Evolutionary conservation across 306 rosid species (phyloP).

Genomic region (Quercus bicolor): DNA sequence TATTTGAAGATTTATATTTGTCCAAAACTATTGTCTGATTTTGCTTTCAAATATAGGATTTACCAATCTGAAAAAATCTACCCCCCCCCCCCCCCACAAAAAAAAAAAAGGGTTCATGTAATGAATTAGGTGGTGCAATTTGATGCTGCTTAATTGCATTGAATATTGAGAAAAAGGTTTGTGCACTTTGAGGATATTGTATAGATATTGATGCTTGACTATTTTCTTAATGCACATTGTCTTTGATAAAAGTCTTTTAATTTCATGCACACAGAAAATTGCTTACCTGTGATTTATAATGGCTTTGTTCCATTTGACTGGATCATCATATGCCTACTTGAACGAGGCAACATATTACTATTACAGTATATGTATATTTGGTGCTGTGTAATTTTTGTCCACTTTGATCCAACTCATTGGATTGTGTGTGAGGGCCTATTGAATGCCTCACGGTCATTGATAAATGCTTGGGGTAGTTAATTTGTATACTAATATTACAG

Average conservation of each 20-base stretch:
- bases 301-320: background rate
- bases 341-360: background rate
- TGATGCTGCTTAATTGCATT: background rate
- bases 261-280: background rate
- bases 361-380: no score
- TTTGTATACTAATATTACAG: conserved; percentile 34
- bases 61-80: background rate
- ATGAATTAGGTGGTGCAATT: background rate
- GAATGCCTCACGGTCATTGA: background rate
- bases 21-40: background rate
- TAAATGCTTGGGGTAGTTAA: background rate
- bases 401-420: background rate
- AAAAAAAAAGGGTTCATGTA: background rate
- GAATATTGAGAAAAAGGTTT: background rate
- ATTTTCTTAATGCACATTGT: background rate
- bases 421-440: conserved; percentile 13
- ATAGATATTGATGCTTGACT: background rate
- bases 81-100: background rate
- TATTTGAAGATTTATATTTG: background rate
- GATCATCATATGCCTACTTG: background rate
- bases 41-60: background rate
- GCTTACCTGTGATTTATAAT: background rate
- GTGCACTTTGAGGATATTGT: no score
- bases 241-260: background rate
- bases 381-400: background rate